These are phyloP conservation scores for Pterocarpus santalinus DNA, from an alignment of 306 rosid genomes.

Conservation along the genomic window DNA sequence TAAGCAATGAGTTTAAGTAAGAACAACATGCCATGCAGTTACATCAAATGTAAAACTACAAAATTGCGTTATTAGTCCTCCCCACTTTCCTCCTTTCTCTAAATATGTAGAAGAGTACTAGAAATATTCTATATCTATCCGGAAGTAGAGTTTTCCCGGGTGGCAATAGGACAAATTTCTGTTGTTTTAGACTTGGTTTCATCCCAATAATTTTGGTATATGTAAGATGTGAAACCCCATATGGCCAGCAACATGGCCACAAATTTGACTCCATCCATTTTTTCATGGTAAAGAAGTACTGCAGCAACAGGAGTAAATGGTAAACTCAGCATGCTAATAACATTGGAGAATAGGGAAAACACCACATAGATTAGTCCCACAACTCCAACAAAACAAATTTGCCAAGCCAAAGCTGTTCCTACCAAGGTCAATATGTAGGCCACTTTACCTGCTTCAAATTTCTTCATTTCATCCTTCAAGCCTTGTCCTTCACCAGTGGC, in stretches of 20 bases:
- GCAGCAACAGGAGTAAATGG: conserved; percentile 76
- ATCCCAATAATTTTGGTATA: conserved; percentile 70
- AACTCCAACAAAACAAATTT: conserved; percentile 72
- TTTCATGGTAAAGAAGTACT: conserved; percentile 67
- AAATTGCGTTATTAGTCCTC: too few relatives aligned
- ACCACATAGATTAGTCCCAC: conserved; percentile 73
- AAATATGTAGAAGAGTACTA: background rate
- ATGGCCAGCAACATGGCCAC: conserved; percentile 68
- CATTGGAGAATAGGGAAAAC: conserved; percentile 78
- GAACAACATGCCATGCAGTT: too few relatives aligned
- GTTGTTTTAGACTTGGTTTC: conserved; percentile 48
- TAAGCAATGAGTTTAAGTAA: too few relatives aligned
- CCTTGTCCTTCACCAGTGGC: conserved; percentile 67
- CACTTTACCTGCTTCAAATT: conserved; percentile 40
- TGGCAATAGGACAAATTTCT: background rate
- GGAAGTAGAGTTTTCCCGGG: background rate
- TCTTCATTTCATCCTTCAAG: conserved; percentile 63
- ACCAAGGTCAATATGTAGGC: conserved; percentile 63
- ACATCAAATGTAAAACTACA: too few relatives aligned
- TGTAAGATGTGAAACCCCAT: conserved; percentile 65
- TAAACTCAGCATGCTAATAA: conserved; percentile 72
- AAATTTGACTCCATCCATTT: conserved; percentile 66
- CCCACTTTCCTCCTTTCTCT: too few relatives aligned
- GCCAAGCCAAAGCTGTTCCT: conserved; percentile 72
- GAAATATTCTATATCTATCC: background rate